Evolutionary conservation across 192 early-diverging fungal genomes (phyloP), one percentile per base, ranked within the genome.

Genomic region (Gorgonomyces haynaldii): DNA sequence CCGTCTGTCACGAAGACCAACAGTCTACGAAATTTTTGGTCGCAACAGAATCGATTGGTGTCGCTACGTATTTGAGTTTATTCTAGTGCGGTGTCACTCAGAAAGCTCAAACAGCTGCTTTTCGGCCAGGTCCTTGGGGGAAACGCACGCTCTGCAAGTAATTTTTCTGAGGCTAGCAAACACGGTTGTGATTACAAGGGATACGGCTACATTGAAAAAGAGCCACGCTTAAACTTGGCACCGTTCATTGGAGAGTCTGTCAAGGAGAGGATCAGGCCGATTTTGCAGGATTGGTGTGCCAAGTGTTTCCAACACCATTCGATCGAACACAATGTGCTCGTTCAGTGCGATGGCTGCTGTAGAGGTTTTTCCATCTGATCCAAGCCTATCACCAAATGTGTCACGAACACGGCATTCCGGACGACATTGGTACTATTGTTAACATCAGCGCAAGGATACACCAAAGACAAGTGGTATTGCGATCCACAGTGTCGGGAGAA

Each of bases 131-230:
- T 1, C 89, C 89, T 31, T 93, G 89, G 89, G 89, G 89, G 29
- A 89, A 90, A 67, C 81, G 85, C 52, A 89, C 89, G 15, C 61
- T 93, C 37, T 93, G 89, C 84, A 93, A 92, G 76, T 81, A 72
- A 57, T 65, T 74, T 32, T 2, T 2, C 42, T 29, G 22, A 31
- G 4, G 28, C 32, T 58, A 77, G 70, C 63, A 90, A 90, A 66
- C 89, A 93, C 59, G 89, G 89, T 41, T 93, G 89, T 61, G 89
- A 90, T 66, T 93, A 88, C 60, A 89, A 89, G 64, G 89, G 89
- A 24, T 93, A 90, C 56, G 89, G 89, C 10, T 90, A 90, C 57
- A 84, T 84, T 0, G 87, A 82, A 52, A 93, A 88, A 54, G 66
- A 84, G 61, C 83, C 85, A 31, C 79, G 89, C 7, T 70, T 93